phyloP scores from a whole-genome alignment of 2,329 filamentous ascomycete species.

The Harringtonia aguacate region DNA sequence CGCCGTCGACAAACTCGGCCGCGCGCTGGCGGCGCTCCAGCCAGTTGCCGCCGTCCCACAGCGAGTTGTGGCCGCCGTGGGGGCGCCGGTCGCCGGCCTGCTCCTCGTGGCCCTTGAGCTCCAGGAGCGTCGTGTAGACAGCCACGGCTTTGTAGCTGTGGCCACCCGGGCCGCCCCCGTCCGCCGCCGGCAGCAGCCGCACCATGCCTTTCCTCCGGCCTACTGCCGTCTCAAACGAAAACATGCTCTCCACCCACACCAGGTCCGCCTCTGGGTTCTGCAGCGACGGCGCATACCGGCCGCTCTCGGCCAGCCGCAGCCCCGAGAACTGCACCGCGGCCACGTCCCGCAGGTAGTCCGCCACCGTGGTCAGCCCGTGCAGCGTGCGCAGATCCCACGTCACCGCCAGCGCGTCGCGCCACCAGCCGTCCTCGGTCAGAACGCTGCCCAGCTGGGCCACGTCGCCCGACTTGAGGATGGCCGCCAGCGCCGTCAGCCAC shows the following conservation, averaged over 20 bases:
- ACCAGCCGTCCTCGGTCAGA: constrained; percentile 37
- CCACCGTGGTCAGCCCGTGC: constrained; percentile 29
- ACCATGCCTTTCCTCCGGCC: constrained; percentile 47
- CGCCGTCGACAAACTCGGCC: constrained; percentile 29
- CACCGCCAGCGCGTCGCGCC: constrained; percentile 47
- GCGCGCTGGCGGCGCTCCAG: constrained; percentile 39
- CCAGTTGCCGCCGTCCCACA: constrained; percentile 46
- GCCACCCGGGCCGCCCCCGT: too few species aligned
- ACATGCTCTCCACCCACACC: constrained; percentile 44
- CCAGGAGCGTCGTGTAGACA: constrained; percentile 47
- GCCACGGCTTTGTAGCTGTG: constrained; percentile 54
- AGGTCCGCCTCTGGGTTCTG: constrained; percentile 33
- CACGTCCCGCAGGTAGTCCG: constrained; percentile 24
- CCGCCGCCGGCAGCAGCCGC: constrained; percentile 31
- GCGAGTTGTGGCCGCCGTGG: constrained; percentile 42
- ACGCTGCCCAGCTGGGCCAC: constrained; percentile 22
- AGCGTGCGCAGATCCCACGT: constrained; percentile 46
- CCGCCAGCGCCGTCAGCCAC: constrained; percentile 27
- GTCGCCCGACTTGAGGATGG: constrained; percentile 24
- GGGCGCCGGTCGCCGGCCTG: constrained; percentile 32
- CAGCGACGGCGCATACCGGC: constrained; percentile 32
- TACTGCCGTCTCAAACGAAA: constrained; percentile 39
- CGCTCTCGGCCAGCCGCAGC: constrained; percentile 34
- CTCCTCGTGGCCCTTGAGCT: constrained; percentile 45
- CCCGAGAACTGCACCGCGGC: constrained; percentile 23